Base-by-base conservation (phyloP, 2,329 filamentous ascomycete species). In the Trichoderma breve region DNA sequence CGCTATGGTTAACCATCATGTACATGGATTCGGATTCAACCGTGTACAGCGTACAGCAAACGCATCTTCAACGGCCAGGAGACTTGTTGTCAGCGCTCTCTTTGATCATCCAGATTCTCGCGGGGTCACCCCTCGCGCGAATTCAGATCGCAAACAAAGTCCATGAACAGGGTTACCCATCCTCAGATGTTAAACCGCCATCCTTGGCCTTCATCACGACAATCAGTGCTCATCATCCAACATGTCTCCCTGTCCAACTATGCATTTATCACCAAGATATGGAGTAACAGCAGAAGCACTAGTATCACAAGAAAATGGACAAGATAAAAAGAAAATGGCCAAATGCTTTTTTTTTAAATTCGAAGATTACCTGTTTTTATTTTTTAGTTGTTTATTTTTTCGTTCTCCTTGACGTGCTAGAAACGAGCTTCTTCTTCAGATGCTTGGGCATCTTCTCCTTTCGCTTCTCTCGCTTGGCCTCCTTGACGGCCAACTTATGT, bases 401-500 rank as follows among this genome's bases (percentile, higher is more conserved):
- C 84, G 92, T 92, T 78, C 88, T 89, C 75, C 89, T 85, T 71
- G 89, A 85, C 18, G 87, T 86, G 74, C 85, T 85, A 71, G 86
- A 87, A 30, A 97, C 89, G 72, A 97, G 82, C 80, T 92, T 93
- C 86, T 98, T 98, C 88, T 99, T 99, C 39, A 97, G 75, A 80
- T 97, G 90, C 84, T 99, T 99, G 0, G 96, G 95, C 83, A 99
- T 97, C 86, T 99, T 99, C 4, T 93, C 92, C 81, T 95, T 93
- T 73, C 96, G 86, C 85, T 97, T 94, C 81, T 98, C 95, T 43
- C 94, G 90, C 84, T 97, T 98, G 78, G 95, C 95, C 78, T 98
- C 95, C 83, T 98, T 99, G 76, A 98, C 92, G 1, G 92, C 91
- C 80, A 90, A 89, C 81, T 99, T 99, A 81, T 98, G 96, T 75